phyloP scores from a whole-genome alignment of 345 rosid species.

The Eutrema japonicum region DNA sequence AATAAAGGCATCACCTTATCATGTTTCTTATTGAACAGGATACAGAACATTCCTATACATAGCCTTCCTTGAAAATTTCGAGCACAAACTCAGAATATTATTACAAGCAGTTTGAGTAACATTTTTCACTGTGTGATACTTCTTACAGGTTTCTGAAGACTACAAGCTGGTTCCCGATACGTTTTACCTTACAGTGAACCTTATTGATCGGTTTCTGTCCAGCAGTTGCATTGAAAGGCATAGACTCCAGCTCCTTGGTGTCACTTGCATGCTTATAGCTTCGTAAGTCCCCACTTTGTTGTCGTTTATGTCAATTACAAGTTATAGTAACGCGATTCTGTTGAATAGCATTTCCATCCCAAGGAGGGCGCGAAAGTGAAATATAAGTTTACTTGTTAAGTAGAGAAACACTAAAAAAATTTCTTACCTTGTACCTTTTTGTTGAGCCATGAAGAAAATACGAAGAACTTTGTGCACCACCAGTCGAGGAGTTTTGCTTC shows the following conservation, averaged over 20 bases:
- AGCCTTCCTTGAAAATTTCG: not conserved
- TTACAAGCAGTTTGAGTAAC: conserved; percentile 25
- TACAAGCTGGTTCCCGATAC: conserved; percentile 90
- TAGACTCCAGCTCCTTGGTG: conserved; percentile 92
- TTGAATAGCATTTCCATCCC: conserved; percentile 15
- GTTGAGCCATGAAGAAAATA: conserved; percentile 66
- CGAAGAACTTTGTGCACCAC: conserved; percentile 88
- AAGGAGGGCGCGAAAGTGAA: conserved; percentile 4
- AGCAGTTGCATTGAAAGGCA: conserved; percentile 69
- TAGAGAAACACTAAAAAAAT: conserved; percentile 35
- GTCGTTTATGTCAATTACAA: not conserved
- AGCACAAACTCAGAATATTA: not conserved
- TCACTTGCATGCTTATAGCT: conserved; percentile 93
- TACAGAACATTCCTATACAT: not conserved
- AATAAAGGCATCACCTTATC: not conserved
- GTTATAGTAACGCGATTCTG: not conserved
- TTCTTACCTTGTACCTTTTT: conserved; percentile 33
- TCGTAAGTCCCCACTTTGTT: conserved; percentile 65
- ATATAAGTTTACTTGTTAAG: conserved; percentile 6
- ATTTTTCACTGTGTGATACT: conserved; percentile 25
- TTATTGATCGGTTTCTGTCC: conserved; percentile 87
- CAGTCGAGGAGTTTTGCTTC: conserved; percentile 88
- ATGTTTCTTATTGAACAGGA: conserved; percentile 1
- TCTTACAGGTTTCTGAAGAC: conserved; percentile 86
- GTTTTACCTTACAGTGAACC: conserved; percentile 88